Evolutionary conservation across 2,329 filamentous ascomycete genomes (phyloP).

Genomic region (Botrytis pseudocinerea): DNA sequence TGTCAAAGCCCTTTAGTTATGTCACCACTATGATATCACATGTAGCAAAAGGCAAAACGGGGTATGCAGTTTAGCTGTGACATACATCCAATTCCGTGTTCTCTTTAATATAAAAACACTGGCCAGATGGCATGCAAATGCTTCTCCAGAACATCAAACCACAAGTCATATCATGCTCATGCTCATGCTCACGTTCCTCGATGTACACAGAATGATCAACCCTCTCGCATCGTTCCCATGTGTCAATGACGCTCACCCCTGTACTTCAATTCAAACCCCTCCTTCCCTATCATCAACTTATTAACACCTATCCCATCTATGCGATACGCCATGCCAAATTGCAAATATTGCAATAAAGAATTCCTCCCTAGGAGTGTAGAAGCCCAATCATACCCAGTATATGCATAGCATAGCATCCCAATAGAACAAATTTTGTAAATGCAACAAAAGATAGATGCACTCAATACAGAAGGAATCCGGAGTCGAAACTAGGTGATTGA

Average conservation of each 20-base stretch:
- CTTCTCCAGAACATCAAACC: constrained; percentile 1
- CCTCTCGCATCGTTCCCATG: neutral
- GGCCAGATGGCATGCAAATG: neutral
- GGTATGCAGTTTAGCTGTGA: neutral
- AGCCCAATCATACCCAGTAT: neutral
- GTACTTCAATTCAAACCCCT: neutral
- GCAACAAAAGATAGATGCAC: neutral
- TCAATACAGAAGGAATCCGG: neutral
- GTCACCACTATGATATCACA: neutral
- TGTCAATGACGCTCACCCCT: constrained; percentile 14
- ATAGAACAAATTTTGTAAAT: neutral
- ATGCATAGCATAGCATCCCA: constrained; percentile 1
- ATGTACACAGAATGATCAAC: neutral
- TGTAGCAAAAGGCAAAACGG: neutral
- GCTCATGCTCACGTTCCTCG: neutral
- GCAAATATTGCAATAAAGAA: constrained; percentile 1
- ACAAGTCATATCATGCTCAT: neutral
- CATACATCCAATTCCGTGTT: neutral
- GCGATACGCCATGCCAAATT: constrained; percentile 9
- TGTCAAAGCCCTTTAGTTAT: neutral
- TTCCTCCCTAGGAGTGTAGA: neutral
- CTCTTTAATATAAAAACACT: neutral
- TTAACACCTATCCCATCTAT: neutral
- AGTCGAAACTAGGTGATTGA: neutral
- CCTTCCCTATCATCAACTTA: neutral